Conservation (phyloP, 768 basidiomycete genomes). For the Kwoniella europaea region DNA sequence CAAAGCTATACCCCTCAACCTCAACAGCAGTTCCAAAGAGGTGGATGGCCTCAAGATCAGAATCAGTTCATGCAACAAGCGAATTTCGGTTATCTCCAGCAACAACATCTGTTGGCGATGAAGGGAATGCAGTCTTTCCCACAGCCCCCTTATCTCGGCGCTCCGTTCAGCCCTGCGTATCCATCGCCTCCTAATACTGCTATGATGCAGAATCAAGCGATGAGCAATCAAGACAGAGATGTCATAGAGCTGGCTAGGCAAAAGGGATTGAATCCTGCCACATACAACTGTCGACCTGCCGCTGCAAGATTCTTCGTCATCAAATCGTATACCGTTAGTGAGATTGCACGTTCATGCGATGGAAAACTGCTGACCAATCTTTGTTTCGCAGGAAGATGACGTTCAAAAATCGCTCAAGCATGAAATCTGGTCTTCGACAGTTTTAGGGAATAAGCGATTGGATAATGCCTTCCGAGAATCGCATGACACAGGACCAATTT, state of each 20-base stretch:
- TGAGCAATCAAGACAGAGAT: constrained; percentile 36
- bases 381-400: constrained; percentile 71
- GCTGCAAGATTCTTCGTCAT: constrained; percentile 95
- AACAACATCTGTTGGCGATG: constrained; percentile 27
- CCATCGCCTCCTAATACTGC: constrained; percentile 29
- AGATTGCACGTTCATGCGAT: no score
- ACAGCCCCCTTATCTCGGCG: constrained; percentile 17
- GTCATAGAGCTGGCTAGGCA: constrained; percentile 50
- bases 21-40: constrained; percentile 16
- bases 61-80: constrained; percentile 3
- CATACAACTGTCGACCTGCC: constrained; percentile 50
- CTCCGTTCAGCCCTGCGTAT: constrained; percentile 24
- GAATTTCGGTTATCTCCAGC: constrained; percentile 18
- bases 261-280: constrained; percentile 53
- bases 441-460: constrained; percentile 94
- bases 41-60: background rate
- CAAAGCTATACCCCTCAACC: constrained; percentile 22
- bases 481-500: constrained; percentile 89
- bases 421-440: constrained; percentile 97
- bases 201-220: constrained; percentile 12
- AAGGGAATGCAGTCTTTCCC: constrained; percentile 3
- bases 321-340: constrained; percentile 85
- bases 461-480: constrained; percentile 97
- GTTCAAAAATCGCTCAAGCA: constrained; percentile 98
- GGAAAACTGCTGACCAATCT: no score